Percentiles rank a stretch among this genome's conserved stretches.
These are phyloP conservation scores for Jimgerdemannia flammicorona DNA, from an alignment of 192 early-diverging fungal genomes.

Conservation along the genomic window DNA sequence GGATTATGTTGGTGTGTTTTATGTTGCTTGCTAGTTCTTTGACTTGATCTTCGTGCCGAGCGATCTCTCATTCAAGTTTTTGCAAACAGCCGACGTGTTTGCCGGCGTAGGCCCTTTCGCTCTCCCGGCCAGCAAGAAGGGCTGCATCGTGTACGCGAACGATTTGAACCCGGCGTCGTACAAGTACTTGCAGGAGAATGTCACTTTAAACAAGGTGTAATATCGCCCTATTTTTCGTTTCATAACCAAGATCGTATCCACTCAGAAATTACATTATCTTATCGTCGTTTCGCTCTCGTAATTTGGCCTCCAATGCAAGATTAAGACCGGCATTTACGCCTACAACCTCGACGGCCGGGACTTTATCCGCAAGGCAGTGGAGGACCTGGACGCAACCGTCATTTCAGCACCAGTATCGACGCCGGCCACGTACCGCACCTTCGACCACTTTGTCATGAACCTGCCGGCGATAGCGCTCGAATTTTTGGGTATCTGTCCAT, in stretches of 20 bases:
- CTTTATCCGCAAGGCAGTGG: constrained; percentile 79
- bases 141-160: constrained; percentile 90
- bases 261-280: too few relatives aligned
- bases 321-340: constrained; percentile 57
- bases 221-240: background rate
- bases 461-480: constrained; percentile 95
- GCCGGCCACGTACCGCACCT: constrained; percentile 48
- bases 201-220: constrained; percentile 78
- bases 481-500: constrained; percentile 67
- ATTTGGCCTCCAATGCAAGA: constrained; percentile 22
- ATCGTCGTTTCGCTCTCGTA: background rate
- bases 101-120: constrained; percentile 98
- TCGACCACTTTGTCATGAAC: constrained; percentile 99
- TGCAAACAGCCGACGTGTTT: constrained; percentile 74
- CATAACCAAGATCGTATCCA: background rate
- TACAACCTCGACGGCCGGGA: constrained; percentile 91
- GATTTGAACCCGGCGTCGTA: constrained; percentile 94
- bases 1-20: constrained; percentile 64
- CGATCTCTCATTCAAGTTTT: background rate
- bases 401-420: constrained; percentile 15
- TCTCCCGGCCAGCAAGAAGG: constrained; percentile 83
- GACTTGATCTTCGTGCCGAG: background rate
- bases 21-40: background rate
- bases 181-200: constrained; percentile 77
- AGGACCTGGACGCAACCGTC: constrained; percentile 49